Percentiles rank a stretch among this genome's conserved stretches.
Conservation (phyloP, 371 early-diverging fungal species). For the Amoeboaphelidium occidentale region DNA sequence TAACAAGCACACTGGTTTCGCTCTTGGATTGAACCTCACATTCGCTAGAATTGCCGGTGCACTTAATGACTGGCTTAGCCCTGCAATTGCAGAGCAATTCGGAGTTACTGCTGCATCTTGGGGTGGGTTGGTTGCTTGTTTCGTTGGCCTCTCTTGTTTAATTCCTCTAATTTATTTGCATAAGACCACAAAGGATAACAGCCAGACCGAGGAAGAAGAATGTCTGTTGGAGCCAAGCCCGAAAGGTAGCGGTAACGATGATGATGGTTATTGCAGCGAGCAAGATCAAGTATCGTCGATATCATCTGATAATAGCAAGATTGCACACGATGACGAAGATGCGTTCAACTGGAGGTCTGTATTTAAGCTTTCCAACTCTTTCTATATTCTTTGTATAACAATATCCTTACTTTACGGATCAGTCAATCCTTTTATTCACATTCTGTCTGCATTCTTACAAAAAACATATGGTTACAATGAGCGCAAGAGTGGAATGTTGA, state of each 20-base stretch:
- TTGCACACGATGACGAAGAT: background rate
- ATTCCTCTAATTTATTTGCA: slow-evolving; percentile 5
- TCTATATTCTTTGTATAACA: background rate
- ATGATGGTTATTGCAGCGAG: background rate
- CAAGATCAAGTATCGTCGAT: background rate
- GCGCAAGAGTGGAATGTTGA: slow-evolving; percentile 22
- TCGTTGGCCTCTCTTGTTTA: slow-evolving; percentile 10
- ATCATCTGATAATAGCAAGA: too few relatives aligned
- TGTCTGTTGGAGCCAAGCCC: too few relatives aligned
- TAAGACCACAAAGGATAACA: too few relatives aligned
- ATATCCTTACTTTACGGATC: slow-evolving; percentile 8
- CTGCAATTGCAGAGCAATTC: slow-evolving; percentile 13
- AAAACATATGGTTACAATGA: slow-evolving; percentile 20
- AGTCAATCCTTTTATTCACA: slow-evolving; percentile 15
- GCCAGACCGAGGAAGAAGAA: too few relatives aligned
- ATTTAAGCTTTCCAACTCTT: background rate
- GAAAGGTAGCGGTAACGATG: too few relatives aligned
- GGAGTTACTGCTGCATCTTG: slow-evolving; percentile 14
- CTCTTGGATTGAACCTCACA: slow-evolving; percentile 28
- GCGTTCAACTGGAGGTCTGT: background rate
- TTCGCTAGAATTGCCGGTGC: slow-evolving; percentile 32
- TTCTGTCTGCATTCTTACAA: slow-evolving; percentile 20
- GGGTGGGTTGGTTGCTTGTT: slow-evolving; percentile 18
- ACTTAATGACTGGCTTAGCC: slow-evolving; percentile 29
- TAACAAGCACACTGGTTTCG: slow-evolving; percentile 13